Conservation (phyloP, 371 early-diverging fungal species). For the Parasitella parasitica region DNA sequence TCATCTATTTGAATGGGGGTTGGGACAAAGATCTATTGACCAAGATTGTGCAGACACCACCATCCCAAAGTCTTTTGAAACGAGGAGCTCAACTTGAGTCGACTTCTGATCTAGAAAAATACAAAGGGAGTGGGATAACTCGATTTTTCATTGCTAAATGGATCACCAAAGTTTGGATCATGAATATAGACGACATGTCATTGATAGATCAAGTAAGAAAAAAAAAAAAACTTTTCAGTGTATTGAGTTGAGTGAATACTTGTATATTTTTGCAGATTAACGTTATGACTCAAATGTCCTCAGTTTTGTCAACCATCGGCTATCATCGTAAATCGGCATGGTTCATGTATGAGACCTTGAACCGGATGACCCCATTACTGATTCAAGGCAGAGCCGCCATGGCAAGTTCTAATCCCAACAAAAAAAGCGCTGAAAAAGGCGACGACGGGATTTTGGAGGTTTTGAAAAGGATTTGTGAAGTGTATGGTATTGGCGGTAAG, state of each 20-base stretch:
- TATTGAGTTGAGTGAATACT: too few relatives aligned
- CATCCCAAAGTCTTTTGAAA: background rate
- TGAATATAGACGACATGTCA: conserved; percentile 54
- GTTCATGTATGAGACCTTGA: conserved; percentile 68
- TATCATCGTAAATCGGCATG: conserved; percentile 78
- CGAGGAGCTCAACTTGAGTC: conserved; percentile 8
- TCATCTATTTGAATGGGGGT: conserved; percentile 33
- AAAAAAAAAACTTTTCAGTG: background rate
- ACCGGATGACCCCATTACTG: conserved; percentile 61
- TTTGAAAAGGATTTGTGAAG: conserved; percentile 66
- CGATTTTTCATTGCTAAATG: conserved; percentile 63
- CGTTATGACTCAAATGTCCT: conserved; percentile 63
- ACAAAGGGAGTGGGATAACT: conserved; percentile 26
- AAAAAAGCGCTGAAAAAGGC: conserved; percentile 9
- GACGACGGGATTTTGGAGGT: conserved; percentile 68
- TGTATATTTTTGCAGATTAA: conserved; percentile 42
- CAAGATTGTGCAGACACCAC: conserved; percentile 11
- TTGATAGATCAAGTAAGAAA: conserved; percentile 57
- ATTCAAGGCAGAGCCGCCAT: conserved; percentile 48
- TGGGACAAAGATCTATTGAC: conserved; percentile 32
- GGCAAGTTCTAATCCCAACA: conserved; percentile 23
- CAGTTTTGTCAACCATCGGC: conserved; percentile 64
- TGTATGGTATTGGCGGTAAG: conserved; percentile 64
- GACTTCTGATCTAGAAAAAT: conserved; percentile 11
- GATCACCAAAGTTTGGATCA: conserved; percentile 58